These are phyloP conservation scores for Aureobasidium sp. DNA, from an alignment of 2,329 filamentous ascomycete genomes.

Conservation along the genomic window DNA sequence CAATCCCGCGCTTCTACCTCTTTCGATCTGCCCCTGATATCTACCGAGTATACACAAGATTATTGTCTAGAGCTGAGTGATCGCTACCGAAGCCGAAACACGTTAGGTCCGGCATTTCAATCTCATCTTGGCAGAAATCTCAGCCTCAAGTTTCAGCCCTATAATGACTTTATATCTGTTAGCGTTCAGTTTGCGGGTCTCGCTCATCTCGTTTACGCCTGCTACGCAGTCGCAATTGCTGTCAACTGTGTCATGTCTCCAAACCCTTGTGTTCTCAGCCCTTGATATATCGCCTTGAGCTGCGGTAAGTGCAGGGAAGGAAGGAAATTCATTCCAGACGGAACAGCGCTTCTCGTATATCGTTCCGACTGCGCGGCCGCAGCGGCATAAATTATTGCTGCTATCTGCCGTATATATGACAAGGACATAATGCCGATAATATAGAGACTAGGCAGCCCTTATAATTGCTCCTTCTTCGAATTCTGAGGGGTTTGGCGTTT, in stretches of 20 bases:
- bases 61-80: background rate
- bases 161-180: background rate
- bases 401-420: background rate
- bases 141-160: background rate
- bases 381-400: background rate
- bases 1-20: background rate
- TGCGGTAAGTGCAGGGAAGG: background rate
- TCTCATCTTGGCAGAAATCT: background rate
- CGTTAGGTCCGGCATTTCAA: background rate
- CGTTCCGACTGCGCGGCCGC: background rate
- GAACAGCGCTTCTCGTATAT: background rate
- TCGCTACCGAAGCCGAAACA: background rate
- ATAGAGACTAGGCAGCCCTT: background rate
- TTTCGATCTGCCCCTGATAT: background rate
- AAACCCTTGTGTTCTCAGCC: background rate
- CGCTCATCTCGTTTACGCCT: conserved; percentile 3
- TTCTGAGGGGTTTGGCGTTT: background rate
- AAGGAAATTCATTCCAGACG: background rate
- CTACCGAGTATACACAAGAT: background rate
- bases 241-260: background rate
- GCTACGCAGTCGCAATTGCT: background rate
- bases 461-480: background rate
- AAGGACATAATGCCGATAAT: background rate
- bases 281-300: background rate
- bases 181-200: background rate